These are phyloP conservation scores for Sabuloglossum arenarium DNA, from an alignment of 495 filamentous ascomycete genomes.

Conservation along the genomic window DNA sequence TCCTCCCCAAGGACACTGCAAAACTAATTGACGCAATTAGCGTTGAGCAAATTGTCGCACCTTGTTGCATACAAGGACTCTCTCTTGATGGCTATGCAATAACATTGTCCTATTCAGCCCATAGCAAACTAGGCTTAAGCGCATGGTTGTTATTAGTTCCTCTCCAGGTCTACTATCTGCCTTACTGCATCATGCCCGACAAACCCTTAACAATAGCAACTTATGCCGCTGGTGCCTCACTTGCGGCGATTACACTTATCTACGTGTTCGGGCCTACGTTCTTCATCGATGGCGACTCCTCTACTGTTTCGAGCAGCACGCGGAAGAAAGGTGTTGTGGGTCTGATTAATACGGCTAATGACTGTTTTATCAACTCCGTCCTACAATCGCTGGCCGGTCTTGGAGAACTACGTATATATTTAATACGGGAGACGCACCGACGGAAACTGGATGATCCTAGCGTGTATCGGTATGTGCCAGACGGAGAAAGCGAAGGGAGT, in stretches of 20 bases:
- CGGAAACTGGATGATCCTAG: conserved; percentile 52
- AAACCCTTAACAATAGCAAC: conserved; percentile 68
- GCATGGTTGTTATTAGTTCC: neutral
- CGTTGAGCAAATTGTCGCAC: no score
- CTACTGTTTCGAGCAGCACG: conserved; percentile 31
- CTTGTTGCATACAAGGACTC: neutral
- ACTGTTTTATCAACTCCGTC: conserved; percentile 98
- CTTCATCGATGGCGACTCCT: conserved; percentile 62
- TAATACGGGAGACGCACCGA: conserved; percentile 74
- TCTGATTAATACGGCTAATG: conserved; percentile 78
- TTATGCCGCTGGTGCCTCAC: conserved; percentile 87
- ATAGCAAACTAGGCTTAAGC: neutral
- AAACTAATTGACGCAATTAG: neutral
- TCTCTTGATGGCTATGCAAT: neutral
- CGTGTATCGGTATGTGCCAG: conserved; percentile 38
- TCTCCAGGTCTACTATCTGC: neutral
- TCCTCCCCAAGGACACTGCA: neutral
- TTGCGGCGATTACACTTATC: conserved; percentile 86
- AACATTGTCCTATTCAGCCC: neutral
- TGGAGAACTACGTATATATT: conserved; percentile 72
- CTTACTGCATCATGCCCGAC: conserved; percentile 47
- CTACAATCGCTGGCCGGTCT: conserved; percentile 88
- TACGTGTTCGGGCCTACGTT: conserved; percentile 95
- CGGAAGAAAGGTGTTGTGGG: conserved; percentile 83
- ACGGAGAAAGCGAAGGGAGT: conserved; percentile 22